phyloP scores from a whole-genome alignment of 2,329 filamentous ascomycete genomes.

The Blastomyces silverae region DNA sequence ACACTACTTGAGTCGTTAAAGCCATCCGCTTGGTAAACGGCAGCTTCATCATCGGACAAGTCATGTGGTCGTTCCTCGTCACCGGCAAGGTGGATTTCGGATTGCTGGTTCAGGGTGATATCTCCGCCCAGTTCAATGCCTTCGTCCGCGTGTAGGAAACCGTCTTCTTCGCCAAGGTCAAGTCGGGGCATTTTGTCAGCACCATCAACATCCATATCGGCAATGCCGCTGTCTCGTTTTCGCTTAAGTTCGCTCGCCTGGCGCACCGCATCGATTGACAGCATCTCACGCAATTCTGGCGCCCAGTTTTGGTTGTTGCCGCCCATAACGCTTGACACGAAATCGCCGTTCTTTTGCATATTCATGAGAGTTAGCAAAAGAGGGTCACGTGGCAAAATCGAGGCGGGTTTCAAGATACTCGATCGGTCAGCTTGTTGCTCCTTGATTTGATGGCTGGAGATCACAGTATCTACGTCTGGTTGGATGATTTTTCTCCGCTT shows the following conservation, averaged over 20 bases:
- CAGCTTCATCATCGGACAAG: conserved; percentile 44
- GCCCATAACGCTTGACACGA: conserved; percentile 79
- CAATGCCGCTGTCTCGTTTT: conserved; percentile 83
- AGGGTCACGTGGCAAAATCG: conserved; percentile 80
- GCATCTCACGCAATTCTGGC: conserved; percentile 81
- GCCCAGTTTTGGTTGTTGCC: conserved; percentile 78
- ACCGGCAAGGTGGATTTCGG: conserved; percentile 61
- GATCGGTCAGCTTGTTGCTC: conserved; percentile 79
- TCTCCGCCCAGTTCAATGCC: conserved; percentile 48
- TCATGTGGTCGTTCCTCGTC: conserved; percentile 42
- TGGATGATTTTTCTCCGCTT: conserved; percentile 75
- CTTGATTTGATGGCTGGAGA: conserved; percentile 71
- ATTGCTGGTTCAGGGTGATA: conserved; percentile 39
- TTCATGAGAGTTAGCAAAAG: conserved; percentile 81
- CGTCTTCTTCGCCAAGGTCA: conserved; percentile 60
- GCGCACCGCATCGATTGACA: conserved; percentile 77
- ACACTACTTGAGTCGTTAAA: conserved; percentile 75
- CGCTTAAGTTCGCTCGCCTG: conserved; percentile 77
- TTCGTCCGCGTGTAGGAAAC: conserved; percentile 43
- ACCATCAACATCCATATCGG: conserved; percentile 65
- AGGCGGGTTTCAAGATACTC: conserved; percentile 73
- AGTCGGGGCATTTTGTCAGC: conserved; percentile 57
- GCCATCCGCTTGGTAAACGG: conserved; percentile 48
- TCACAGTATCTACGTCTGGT: conserved; percentile 72
- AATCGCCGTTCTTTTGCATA: conserved; percentile 84